Evolutionary conservation across 768 basidiomycete genomes (phyloP), one percentile per base, ranked within the genome.

Genomic region (Naganishia kalamii): DNA sequence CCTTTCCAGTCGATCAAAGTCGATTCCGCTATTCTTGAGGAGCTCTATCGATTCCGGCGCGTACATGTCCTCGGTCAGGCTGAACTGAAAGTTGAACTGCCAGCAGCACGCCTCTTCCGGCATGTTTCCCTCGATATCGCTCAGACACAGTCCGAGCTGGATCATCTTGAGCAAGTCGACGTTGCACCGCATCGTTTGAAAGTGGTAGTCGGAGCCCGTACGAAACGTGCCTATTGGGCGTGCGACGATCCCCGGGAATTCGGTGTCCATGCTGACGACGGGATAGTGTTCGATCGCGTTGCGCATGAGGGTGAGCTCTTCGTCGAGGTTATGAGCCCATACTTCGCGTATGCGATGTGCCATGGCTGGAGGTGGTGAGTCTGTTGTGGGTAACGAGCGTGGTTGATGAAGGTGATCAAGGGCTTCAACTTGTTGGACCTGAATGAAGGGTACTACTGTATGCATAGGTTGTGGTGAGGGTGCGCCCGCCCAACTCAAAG

Each of bases 31-130:
- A 75, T 93, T 93, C 77, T 91, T 88, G 57, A 99, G 81, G 15
- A 93, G 84, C 60, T 99, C 94, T 70, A 98, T 87, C 47, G 92
- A 92, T 63, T 98, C 94, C n/a, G 92, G 94, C 13, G 92, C 88
- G 77, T 89, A 98, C 91, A 98, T 97, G 80, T 99, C 96, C 62
- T 96, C 90, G 72, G 93, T 84, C 68, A 92, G 80, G 78, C 85
- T 89, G 79, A 98, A 99, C 74, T 84, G 85, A 81, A 99, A 98
- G 79, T 99, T 99, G 81, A 99, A 99, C 79, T 99, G 96, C 96
- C 96, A 99, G 60, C 93, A 96, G 32, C 89, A 88, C 37, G 87
- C 85, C 17, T 57, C 54, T 60, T 94, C 93, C 70, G 93, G 91
- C 64, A 87, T 86, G 74, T 92, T 88, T 4, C 96, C 96, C 33